A percentile compares a stretch with the other conserved stretches of the same genome.
phyloP scores from a whole-genome alignment of 129 eudicot species.

The Chrysanthemum makinoi region DNA sequence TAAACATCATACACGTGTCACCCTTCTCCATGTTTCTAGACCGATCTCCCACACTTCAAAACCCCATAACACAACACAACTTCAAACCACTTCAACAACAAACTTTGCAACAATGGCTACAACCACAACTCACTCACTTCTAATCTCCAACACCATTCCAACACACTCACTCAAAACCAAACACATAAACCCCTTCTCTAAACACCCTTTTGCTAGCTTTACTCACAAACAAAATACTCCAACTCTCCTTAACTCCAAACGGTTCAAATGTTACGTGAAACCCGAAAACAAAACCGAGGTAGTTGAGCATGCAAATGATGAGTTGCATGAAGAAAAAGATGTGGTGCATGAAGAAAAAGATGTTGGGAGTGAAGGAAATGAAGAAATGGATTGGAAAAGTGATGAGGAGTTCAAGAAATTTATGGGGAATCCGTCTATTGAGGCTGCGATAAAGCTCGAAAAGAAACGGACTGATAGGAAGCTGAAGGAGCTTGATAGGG shows the following conservation, averaged over 20 bases:
- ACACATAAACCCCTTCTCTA: slow-evolving; percentile 30
- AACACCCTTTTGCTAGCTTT: slow-evolving; percentile 18
- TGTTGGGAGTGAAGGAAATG: slow-evolving; percentile 30
- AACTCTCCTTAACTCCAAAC: slow-evolving; percentile 33
- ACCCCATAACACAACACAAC: background rate
- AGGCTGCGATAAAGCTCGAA: slow-evolving; percentile 98
- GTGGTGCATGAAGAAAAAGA: background rate
- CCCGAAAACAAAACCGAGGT: slow-evolving; percentile 55
- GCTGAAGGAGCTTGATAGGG: slow-evolving; percentile 79
- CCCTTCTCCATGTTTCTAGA: slow-evolving; percentile 80
- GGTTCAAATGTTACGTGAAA: slow-evolving; percentile 41
- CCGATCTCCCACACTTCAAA: slow-evolving; percentile 26
- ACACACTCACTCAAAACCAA: slow-evolving; percentile 26
- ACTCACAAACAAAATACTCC: slow-evolving; percentile 25
- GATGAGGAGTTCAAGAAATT: slow-evolving; percentile 98
- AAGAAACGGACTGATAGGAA: slow-evolving; percentile 90
- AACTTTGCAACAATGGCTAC: slow-evolving; percentile 56
- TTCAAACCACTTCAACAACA: slow-evolving; percentile 11
- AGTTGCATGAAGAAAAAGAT: background rate
- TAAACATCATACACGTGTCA: slow-evolving; percentile 34
- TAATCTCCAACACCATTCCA: slow-evolving; percentile 19
- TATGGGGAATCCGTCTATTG: slow-evolving; percentile 98
- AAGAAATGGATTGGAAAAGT: slow-evolving; percentile 81
- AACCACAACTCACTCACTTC: background rate
- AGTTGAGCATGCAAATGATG: slow-evolving; percentile 23